phyloP scores from a whole-genome alignment of 164 flowering plant species.

The Sedum album region DNA sequence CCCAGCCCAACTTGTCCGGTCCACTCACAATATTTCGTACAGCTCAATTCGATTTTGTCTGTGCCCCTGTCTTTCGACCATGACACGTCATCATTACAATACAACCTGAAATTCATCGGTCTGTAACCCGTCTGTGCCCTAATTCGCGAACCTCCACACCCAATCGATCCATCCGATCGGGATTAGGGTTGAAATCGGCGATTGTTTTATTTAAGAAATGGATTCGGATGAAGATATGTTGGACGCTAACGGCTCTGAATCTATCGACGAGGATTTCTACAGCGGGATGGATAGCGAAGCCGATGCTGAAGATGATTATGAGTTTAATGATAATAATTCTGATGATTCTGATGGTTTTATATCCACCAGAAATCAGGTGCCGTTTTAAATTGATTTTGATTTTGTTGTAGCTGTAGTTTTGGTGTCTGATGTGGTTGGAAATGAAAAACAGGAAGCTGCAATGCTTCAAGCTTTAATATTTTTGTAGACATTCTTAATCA shows the following conservation, averaged over 20 bases:
- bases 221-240: slow-evolving; percentile 43
- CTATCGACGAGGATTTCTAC: slow-evolving; percentile 35
- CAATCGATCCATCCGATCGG: neutral
- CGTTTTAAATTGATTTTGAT: neutral
- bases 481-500: neutral
- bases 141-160: no score
- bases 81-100: neutral
- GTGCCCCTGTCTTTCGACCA: no score
- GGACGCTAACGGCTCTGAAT: slow-evolving; percentile 23
- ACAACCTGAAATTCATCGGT: neutral
- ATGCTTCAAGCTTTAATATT: neutral
- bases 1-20: no score
- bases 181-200: neutral
- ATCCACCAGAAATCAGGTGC: slow-evolving; percentile 40
- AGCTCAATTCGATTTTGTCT: no score
- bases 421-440: neutral
- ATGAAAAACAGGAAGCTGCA: neutral
- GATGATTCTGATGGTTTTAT: slow-evolving; percentile 45
- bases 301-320: slow-evolving; percentile 32
- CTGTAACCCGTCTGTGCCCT: neutral
- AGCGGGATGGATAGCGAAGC: slow-evolving; percentile 28
- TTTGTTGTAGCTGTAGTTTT: neutral
- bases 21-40: no score
- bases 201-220: neutral
- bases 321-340: slow-evolving; percentile 45